Evolutionary conservation across 306 rosid genomes (phyloP), one percentile per base, ranked within the genome.

Genomic region (Abrus pulchellus): DNA sequence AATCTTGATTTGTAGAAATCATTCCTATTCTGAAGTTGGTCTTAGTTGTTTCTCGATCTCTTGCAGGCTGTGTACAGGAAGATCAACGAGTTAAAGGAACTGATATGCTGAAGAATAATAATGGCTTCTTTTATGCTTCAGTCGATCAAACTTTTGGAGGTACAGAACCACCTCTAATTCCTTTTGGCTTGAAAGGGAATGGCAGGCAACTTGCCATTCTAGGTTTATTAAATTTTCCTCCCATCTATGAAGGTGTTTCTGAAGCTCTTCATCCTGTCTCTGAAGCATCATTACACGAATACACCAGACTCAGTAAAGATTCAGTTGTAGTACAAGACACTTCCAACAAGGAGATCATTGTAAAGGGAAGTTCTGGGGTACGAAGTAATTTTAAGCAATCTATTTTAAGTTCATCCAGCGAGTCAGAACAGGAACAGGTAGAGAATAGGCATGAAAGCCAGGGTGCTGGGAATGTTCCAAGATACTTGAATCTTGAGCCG

Each of bases 401-500:
- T n/a, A 63, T 61, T 43, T 55, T 63, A 9, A 56, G 68, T 72
- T 70, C 77, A 68, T 60, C 93, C 64, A 76, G 74, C 53, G 86
- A 83, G 57, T 81, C 85, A 62, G 86, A 81, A 73, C 65, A 36
- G 47, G 84, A 92, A 77, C 87, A 83, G 64, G 82, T 85, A 65
- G 82, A 74, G 57, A 83, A 83, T 54, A 78, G 84, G 83, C 78
- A 52, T 80, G 92, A 79, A 74, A 85, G 62, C 82, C 91, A 69
- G 33, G 88, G 86, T 27, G 81, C 87, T 56, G 74, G 79, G 61
- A 84, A 85, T 52, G 66, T 89, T 82, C 97, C 93, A 38, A 85
- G 83, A 80, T 96, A 93, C 80, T 64, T 93, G 85, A 85, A 82
- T 84, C 90, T 96, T 60, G 97, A 96, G 86, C 98, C 98, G 32